Base-by-base conservation (phyloP, 179 eudicot genomes). In the Beta macrorhiza region DNA sequence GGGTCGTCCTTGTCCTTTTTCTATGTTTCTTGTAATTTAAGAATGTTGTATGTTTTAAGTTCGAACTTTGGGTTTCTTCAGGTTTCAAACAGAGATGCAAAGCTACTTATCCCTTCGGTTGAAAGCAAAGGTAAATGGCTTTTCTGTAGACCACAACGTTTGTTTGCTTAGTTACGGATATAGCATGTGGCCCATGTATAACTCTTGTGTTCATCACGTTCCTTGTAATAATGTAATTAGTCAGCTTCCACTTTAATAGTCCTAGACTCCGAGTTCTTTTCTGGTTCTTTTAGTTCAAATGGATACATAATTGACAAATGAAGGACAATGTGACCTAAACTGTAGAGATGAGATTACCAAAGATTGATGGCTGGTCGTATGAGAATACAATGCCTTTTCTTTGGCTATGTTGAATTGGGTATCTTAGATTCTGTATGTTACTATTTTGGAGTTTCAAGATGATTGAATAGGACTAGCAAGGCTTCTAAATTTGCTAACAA, bases 81-180 rank as follows among this genome's bases (percentile, higher is more conserved):
- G 99, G 97, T 89, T 97, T 82, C 97, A 90, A 75, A 82, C 82
- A 72, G 98, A 92, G 88, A 88, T 97, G 92, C 87, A 82, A 79
- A 80, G 75, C 67, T 97, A 89, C 84, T 82, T 97, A 82, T 82
- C 89, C 72, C 89, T 91, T 65, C 82, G 85, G 79, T 85, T 62
- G 58, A 86, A 83, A 71, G 77, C 85, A 75, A 87, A 92, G 97
- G 98, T 91, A 78, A 47, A 68, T 32, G 53, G 49, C 14, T 62
- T 72, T 65, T 77, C 69, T 78, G 44, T 78, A 75, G 13, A 57
- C 20, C 72, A 73, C 29, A 69, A 32, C 74, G 61, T 61, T 57
- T 6, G 1, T 74, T 55, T 77, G 67, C 69, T 49, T 25, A 25
- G 25, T 25, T 25, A 25, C 25, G 0, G 25, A 25, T 25, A 25